Conservation (phyloP, 257 asterid species). For the Ligustrum vulgare region DNA sequence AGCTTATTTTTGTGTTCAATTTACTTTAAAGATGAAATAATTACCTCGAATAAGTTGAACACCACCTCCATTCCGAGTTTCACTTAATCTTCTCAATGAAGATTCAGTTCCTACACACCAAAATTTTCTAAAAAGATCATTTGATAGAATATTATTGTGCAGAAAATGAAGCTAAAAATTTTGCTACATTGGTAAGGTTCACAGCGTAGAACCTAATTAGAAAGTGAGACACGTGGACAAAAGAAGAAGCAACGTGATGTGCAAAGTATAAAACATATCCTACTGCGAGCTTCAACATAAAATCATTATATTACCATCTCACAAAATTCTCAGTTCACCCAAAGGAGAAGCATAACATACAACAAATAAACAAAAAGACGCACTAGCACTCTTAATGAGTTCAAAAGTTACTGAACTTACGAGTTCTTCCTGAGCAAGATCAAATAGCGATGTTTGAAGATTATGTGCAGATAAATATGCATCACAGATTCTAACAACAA, state of each 20-base stretch:
- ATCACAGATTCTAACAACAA: too few species aligned
- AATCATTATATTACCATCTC: background rate
- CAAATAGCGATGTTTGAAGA: too few species aligned
- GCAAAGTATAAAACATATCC: background rate
- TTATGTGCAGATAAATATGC: too few species aligned
- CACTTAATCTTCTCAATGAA: conserved; percentile 46
- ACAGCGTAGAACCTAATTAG: background rate
- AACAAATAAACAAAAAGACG: too few species aligned
- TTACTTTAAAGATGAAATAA: conserved; percentile 13
- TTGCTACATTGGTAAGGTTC: background rate
- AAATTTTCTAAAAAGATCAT: background rate
- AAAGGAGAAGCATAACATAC: too few species aligned
- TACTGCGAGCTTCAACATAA: background rate
- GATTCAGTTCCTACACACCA: conserved; percentile 50
- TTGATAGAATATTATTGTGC: background rate
- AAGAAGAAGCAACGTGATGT: background rate
- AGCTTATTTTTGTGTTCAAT: background rate
- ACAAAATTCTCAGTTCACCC: background rate
- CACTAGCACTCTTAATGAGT: too few species aligned
- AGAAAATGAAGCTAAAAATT: background rate
- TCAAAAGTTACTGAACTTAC: too few species aligned
- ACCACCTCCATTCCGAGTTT: conserved; percentile 34
- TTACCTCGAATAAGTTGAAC: conserved; percentile 34
- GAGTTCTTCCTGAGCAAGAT: too few species aligned
- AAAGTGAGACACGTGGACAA: background rate